Conservation (phyloP, 768 basidiomycete genomes). For the Flagelloscypha sp. region DNA sequence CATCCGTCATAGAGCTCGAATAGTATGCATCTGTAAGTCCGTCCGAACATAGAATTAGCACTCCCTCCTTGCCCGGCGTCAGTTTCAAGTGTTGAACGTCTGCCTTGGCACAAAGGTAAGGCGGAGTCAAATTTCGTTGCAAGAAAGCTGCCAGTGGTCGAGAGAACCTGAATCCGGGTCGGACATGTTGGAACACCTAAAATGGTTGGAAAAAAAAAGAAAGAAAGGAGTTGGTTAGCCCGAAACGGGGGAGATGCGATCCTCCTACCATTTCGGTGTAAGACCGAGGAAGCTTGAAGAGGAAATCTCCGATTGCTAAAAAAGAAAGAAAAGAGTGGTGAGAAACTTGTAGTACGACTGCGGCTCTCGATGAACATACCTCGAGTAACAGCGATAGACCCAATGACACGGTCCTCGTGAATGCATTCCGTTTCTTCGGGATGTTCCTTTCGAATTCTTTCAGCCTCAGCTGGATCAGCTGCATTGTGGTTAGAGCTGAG, state of each 20-base stretch:
- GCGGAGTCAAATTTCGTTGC: constrained; percentile 40
- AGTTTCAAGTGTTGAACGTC: constrained; percentile 30
- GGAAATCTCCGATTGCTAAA: constrained; percentile 45
- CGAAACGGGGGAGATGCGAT: no score
- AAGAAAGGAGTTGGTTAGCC: no score
- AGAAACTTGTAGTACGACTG: not conserved
- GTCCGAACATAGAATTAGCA: constrained; percentile 44
- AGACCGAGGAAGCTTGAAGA: constrained; percentile 42
- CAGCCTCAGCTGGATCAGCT: constrained; percentile 30
- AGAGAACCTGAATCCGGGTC: constrained; percentile 27
- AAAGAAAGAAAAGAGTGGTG: not conserved
- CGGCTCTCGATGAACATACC: constrained; percentile 22
- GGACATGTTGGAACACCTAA: constrained; percentile 35
- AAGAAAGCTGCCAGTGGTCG: constrained; percentile 33
- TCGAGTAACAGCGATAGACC: constrained; percentile 49
- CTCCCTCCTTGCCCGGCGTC: constrained; percentile 16
- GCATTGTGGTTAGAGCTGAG: constrained; percentile 47
- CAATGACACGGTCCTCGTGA: constrained; percentile 38
- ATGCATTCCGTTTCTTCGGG: constrained; percentile 38
- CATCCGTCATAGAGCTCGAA: constrained; percentile 20
- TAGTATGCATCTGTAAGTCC: constrained; percentile 41
- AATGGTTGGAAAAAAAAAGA: no score
- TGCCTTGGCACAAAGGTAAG: constrained; percentile 40
- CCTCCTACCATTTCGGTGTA: no score
- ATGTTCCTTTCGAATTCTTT: constrained; percentile 34